These are phyloP conservation scores for Onygenales sp. DNA, from an alignment of 2,329 filamentous ascomycete genomes.

Conservation along the genomic window DNA sequence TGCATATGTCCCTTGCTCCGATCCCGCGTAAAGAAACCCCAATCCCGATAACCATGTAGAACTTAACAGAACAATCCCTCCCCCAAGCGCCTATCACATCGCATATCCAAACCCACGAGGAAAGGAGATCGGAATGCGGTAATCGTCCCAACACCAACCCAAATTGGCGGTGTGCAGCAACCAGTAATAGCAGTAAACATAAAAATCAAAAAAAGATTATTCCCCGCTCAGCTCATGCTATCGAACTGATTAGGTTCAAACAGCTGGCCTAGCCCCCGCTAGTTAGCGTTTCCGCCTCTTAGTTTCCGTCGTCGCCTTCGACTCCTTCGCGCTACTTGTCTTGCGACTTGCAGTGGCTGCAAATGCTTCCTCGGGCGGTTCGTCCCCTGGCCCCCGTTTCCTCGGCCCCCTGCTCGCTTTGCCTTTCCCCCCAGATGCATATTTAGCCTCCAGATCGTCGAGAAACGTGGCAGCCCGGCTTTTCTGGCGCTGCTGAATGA, in stretches of 20 bases:
- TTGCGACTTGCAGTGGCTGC: slow-evolving; percentile 10
- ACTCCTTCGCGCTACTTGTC: neutral
- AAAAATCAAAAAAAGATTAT: neutral
- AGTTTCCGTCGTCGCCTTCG: slow-evolving; percentile 23
- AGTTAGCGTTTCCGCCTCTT: slow-evolving; percentile 11
- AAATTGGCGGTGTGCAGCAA: slow-evolving; percentile 1
- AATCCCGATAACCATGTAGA: neutral
- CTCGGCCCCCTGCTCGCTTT: slow-evolving; percentile 38
- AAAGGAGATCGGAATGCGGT: neutral
- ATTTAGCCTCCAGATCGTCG: slow-evolving; percentile 68
- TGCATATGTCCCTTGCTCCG: too few relatives aligned
- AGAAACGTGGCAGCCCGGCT: slow-evolving; percentile 55
- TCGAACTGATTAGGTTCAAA: too few relatives aligned
- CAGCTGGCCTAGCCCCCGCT: neutral
- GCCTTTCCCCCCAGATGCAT: slow-evolving; percentile 37
- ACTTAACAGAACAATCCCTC: neutral
- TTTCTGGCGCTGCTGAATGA: slow-evolving; percentile 65
- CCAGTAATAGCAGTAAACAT: neutral
- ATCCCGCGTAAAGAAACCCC: neutral
- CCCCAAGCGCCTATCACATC: slow-evolving; percentile 1
- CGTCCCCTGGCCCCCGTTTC: slow-evolving; percentile 42
- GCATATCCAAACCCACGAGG: neutral
- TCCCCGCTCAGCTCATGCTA: neutral
- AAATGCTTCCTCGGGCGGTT: slow-evolving; percentile 57
- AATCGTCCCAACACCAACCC: neutral